These are phyloP conservation scores for Cladosporium sp. DNA, from an alignment of 2,329 filamentous ascomycete genomes.

Conservation along the genomic window DNA sequence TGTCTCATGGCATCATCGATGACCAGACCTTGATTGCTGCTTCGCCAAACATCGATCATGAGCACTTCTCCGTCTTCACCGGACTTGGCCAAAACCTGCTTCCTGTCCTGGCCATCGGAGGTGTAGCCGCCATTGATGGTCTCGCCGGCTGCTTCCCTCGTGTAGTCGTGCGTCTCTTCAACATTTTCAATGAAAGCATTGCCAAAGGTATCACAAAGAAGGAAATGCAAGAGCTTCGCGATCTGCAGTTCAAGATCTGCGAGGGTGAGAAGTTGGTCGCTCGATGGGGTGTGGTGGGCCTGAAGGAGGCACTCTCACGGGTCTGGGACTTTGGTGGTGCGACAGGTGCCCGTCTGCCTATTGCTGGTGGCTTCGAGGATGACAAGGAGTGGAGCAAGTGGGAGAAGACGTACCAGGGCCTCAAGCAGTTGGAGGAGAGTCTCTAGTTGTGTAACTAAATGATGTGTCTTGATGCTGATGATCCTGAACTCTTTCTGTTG, in stretches of 20 bases:
- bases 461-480: neutral
- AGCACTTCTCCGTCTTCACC: slow-evolving; percentile 58
- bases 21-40: slow-evolving; percentile 58
- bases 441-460: neutral
- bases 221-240: slow-evolving; percentile 47
- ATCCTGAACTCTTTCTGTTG: neutral
- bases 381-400: slow-evolving; percentile 55
- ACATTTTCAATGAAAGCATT: slow-evolving; percentile 40
- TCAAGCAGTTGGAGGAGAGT: slow-evolving; percentile 44
- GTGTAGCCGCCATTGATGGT: slow-evolving; percentile 63
- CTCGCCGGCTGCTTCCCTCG: slow-evolving; percentile 63
- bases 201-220: slow-evolving; percentile 40
- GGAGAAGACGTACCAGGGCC: slow-evolving; percentile 42
- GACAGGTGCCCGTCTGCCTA: slow-evolving; percentile 57
- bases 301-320: slow-evolving; percentile 60
- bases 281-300: slow-evolving; percentile 58
- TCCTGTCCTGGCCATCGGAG: slow-evolving; percentile 59
- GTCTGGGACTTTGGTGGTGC: slow-evolving; percentile 57
- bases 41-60: slow-evolving; percentile 56
- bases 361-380: slow-evolving; percentile 55
- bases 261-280: slow-evolving; percentile 60
- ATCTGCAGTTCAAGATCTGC: slow-evolving; percentile 59
- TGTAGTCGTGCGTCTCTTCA: slow-evolving; percentile 56
- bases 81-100: slow-evolving; percentile 64
- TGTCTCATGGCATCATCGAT: slow-evolving; percentile 65